These are phyloP conservation scores for Naganishia vaughanmartiniae DNA, from an alignment of 768 basidiomycete species.

Conservation along the genomic window DNA sequence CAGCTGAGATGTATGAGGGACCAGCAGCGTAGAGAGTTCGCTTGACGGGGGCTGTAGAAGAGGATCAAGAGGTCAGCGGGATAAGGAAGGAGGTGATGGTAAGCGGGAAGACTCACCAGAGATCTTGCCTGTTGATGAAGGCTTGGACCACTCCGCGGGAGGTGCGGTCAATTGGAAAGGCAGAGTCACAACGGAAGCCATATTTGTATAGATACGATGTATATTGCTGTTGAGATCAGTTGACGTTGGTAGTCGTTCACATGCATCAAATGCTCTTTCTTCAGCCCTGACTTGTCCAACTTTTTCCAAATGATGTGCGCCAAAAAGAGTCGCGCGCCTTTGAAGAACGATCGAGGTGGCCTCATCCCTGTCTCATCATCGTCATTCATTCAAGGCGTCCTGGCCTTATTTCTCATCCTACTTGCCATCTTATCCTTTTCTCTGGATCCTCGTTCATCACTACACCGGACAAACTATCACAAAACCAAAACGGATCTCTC, in stretches of 20 bases:
- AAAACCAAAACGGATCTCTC: not conserved
- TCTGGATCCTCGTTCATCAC: not conserved
- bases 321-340: slow-evolving; percentile 18
- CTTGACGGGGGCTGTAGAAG: slow-evolving; percentile 54
- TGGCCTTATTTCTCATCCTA: not conserved
- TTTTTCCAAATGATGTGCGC: not conserved
- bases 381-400: slow-evolving; percentile 3
- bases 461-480: not conserved
- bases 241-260: no score
- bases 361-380: not conserved
- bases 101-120: slow-evolving; percentile 48
- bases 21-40: slow-evolving; percentile 76
- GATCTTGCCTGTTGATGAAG: slow-evolving; percentile 48
- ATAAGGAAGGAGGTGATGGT: slow-evolving; percentile 33
- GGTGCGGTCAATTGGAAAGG: slow-evolving; percentile 56
- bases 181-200: slow-evolving; percentile 48
- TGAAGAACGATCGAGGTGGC: slow-evolving; percentile 1
- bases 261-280: no score
- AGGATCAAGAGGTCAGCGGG: slow-evolving; percentile 9
- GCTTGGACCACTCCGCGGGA: slow-evolving; percentile 56
- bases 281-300: not conserved
- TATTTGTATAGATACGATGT: not conserved
- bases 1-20: slow-evolving; percentile 78
- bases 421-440: not conserved
- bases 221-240: not conserved